Conservation (phyloP, 495 filamentous ascomycete species). For the Penicillium turbatum region DNA sequence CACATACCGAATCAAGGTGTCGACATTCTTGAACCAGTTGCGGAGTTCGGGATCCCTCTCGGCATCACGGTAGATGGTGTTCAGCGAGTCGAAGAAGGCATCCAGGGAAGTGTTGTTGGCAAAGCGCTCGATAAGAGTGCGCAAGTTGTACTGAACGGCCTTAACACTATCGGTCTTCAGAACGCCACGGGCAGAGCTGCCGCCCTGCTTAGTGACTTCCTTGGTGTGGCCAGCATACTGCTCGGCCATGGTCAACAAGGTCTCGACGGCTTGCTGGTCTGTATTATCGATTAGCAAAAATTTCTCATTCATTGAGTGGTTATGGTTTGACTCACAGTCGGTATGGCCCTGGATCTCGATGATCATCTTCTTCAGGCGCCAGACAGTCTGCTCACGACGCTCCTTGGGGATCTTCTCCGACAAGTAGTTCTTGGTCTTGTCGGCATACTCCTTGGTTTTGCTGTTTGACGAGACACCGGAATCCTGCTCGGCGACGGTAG, state of each 20-base stretch:
- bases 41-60: slow-evolving; percentile 84
- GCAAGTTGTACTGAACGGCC: slow-evolving; percentile 74
- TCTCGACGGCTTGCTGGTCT: slow-evolving; percentile 84
- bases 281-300: slow-evolving; percentile 4
- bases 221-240: slow-evolving; percentile 76
- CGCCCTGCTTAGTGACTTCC: slow-evolving; percentile 55
- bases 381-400: slow-evolving; percentile 88
- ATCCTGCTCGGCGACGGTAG: slow-evolving; percentile 8
- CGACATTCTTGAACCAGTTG: slow-evolving; percentile 78
- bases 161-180: slow-evolving; percentile 56
- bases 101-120: slow-evolving; percentile 89
- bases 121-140: slow-evolving; percentile 86
- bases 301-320: background rate
- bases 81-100: slow-evolving; percentile 80
- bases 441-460: slow-evolving; percentile 25
- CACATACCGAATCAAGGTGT: slow-evolving; percentile 64
- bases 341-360: slow-evolving; percentile 90
- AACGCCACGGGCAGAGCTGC: slow-evolving; percentile 65
- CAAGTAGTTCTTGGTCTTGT: slow-evolving; percentile 67
- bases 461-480: slow-evolving; percentile 20
- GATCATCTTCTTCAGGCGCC: slow-evolving; percentile 96
- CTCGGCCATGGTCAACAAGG: slow-evolving; percentile 77
- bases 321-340: slow-evolving; percentile 57
- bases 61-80: slow-evolving; percentile 84
- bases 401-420: slow-evolving; percentile 84